Percentiles rank a stretch among this genome's conserved stretches.
These are phyloP conservation scores for Penstemon davidsonii DNA, from an alignment of 257 asterid species.

Conservation along the genomic window DNA sequence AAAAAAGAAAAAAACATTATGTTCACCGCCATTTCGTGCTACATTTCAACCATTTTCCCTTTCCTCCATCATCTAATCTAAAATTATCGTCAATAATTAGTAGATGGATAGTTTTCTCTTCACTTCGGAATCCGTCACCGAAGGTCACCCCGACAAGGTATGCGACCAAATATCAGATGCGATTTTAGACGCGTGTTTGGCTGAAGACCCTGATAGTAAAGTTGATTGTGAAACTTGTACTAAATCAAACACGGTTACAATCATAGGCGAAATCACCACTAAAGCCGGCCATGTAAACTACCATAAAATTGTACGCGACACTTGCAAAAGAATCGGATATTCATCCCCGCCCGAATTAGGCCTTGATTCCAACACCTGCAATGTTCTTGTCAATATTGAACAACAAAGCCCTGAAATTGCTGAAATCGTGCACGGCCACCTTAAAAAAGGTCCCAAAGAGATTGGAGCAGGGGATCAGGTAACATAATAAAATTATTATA, in stretches of 20 bases:
- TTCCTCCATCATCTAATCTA: no score
- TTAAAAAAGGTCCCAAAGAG: constrained; percentile 27
- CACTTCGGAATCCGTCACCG: constrained; percentile 34
- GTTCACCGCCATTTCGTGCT: not conserved
- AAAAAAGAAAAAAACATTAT: not conserved
- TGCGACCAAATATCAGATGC: constrained; percentile 36
- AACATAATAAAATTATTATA: no score
- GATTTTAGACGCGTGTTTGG: constrained; percentile 32
- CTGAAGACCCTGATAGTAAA: constrained; percentile 32
- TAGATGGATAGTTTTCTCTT: constrained; percentile 32
- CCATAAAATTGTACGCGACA: constrained; percentile 27
- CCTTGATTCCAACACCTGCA: constrained; percentile 26
- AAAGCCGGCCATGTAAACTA: constrained; percentile 21
- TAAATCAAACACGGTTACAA: constrained; percentile 20
- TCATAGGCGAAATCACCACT: constrained; percentile 34
- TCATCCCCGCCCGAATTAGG: constrained; percentile 19
- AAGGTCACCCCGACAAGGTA: constrained; percentile 38
- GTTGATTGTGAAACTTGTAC: constrained; percentile 27
- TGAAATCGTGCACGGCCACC: constrained; percentile 28
- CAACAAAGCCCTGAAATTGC: constrained; percentile 28
- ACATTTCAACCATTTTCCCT: not conserved
- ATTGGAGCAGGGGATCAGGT: constrained; percentile 28
- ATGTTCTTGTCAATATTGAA: constrained; percentile 26
- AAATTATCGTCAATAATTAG: no score
- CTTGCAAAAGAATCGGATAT: constrained; percentile 28